Conservation (phyloP, 2,329 filamentous ascomycete species). For the Thermochaetoides dissita region DNA sequence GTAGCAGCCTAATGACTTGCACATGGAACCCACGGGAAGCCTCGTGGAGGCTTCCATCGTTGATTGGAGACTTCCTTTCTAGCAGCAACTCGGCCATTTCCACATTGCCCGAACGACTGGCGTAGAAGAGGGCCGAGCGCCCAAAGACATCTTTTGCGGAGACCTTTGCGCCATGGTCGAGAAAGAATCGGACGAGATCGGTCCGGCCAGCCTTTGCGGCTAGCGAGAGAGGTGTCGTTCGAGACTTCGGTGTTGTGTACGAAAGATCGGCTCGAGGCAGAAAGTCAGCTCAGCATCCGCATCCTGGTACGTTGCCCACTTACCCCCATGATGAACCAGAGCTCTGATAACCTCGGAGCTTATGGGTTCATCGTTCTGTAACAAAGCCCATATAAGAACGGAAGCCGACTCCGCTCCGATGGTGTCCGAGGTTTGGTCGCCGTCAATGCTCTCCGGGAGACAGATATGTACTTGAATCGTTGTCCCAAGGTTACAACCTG, state of each 20-base stretch:
- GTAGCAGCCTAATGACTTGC: conserved; percentile 16
- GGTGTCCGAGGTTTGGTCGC: conserved; percentile 1
- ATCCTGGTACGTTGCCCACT: conserved; percentile 1
- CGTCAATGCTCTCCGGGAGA: not conserved
- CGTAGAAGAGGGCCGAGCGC: conserved; percentile 18
- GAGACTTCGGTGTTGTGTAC: conserved; percentile 13
- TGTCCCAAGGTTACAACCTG: conserved; percentile 12
- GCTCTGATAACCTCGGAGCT: conserved; percentile 7
- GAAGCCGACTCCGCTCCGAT: conserved; percentile 11
- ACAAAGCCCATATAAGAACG: conserved; percentile 14
- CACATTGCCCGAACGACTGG: conserved; percentile 15
- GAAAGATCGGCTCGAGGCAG: conserved; percentile 10
- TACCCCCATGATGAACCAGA: conserved; percentile 13
- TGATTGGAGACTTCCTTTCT: conserved; percentile 12
- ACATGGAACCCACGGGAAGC: conserved; percentile 18
- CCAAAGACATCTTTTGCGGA: conserved; percentile 14
- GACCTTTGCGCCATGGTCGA: conserved; percentile 14
- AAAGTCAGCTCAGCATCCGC: conserved; percentile 1
- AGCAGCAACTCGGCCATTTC: conserved; percentile 17
- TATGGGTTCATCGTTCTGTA: conserved; percentile 11
- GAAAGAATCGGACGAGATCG: conserved; percentile 12
- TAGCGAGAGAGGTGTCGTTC: conserved; percentile 14
- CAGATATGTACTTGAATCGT: conserved; percentile 11
- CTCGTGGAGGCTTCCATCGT: conserved; percentile 22
- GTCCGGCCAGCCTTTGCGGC: conserved; percentile 12